Base-by-base conservation (phyloP, 2,329 filamentous ascomycete genomes). In the Akanthomyces lecanii region DNA sequence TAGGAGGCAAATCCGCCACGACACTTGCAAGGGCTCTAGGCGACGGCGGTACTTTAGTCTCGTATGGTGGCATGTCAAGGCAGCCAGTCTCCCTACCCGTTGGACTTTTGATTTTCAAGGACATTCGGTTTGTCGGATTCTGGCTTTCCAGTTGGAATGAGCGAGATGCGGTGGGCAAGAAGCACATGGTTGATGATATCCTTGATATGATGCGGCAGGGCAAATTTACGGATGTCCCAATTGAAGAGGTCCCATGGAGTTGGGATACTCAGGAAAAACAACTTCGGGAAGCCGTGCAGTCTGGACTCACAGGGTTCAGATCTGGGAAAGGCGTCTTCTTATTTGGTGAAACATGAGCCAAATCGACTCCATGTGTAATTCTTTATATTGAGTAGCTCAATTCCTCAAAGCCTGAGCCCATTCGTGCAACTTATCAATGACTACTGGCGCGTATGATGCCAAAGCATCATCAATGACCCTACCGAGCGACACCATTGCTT, bases 81-180 rank as follows among this genome's bases (percentile, higher is more conserved):
- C 89, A 96, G 78, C 93, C 94, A 0, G 83, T 97, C 30, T 82
- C 84, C 7, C 77, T 98, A 65, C 92, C 94, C 0, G 90, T 93
- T 0, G 90, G 90, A 0, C 80, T 96, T 68, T 80, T 98, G 64
- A 99, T 99, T 69, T 99, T 99, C 80, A 95, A 94, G 76, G 87
- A 98, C 69, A 82, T 98, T 59, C 83, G 85, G 58, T 96, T 97
- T 71, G 84, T 91, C 65, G 96, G 95, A 5, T 99, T 98, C 76
- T 99, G 95, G 95, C 87, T 98, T 28, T 95, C 90, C 72, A 86
- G 83, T 65, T 98, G 95, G 94, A 91, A 90, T 54, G 88, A 93
- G 72, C 78, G 82, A 66, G 83, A 97, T 69, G 84, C 87, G 0
- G 81, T 82, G 6, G 87, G 89, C 64, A 96, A 96, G 79, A 84